A percentile compares a stretch with the other conserved stretches of the same genome.
Conservation (phyloP, 202 grass and related monocot genomes). For the Cymbopogon flexuosus region DNA sequence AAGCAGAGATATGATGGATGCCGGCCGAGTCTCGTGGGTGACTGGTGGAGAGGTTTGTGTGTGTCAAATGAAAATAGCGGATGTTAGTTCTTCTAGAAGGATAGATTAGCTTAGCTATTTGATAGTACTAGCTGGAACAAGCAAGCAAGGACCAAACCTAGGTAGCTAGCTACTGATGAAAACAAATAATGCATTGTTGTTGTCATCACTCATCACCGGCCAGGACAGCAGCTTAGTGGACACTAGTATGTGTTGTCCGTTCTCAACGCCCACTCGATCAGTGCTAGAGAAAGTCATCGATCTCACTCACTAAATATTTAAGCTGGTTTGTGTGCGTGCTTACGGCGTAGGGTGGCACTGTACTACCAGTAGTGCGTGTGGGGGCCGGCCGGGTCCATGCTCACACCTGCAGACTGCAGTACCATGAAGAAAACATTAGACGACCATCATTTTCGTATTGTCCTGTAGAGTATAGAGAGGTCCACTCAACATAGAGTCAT, state of each 20-base stretch:
- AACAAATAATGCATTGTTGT: neutral
- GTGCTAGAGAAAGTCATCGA: neutral
- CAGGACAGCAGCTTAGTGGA: neutral
- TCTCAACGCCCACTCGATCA: neutral
- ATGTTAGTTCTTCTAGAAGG: neutral
- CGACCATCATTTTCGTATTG: too few relatives aligned
- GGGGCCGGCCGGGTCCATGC: neutral
- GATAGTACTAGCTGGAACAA: neutral
- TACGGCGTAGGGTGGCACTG: neutral
- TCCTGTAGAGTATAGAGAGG: neutral
- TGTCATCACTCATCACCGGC: neutral
- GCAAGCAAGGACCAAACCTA: neutral
- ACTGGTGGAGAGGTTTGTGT: too few relatives aligned
- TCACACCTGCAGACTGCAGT: too few relatives aligned
- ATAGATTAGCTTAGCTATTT: neutral
- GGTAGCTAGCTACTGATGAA: neutral
- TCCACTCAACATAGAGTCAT: neutral
- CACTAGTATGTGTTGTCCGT: neutral
- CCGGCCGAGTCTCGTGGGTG: too few relatives aligned
- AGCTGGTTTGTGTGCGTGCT: neutral
- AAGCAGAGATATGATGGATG: too few relatives aligned
- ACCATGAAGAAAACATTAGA: neutral
- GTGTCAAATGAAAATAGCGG: too few relatives aligned
- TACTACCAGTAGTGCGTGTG: neutral
- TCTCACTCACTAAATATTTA: neutral